Evolutionary conservation across 2,329 filamentous ascomycete genomes (phyloP), one percentile per base, ranked within the genome.

Genomic region (Elsinoe ampelina): DNA sequence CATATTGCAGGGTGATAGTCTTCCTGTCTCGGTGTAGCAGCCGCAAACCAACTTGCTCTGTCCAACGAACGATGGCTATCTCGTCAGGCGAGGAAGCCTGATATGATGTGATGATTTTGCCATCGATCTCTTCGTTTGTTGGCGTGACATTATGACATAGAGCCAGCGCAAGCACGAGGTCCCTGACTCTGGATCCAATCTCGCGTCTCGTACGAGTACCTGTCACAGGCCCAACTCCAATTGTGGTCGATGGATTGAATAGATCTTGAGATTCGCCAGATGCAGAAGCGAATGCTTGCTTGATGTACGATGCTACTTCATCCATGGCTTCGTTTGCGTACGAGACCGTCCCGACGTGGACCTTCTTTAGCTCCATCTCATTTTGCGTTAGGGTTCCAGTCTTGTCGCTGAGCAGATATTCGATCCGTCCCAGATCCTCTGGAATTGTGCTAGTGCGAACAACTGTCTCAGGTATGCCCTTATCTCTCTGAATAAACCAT

Each of bases 311-410:
- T 11, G 83, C 76, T 11, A 98, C 93, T 73, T 98, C 95, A 63
- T 97, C 93, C 93, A 98, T 98, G 8, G 93, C 92, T 68, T 98
- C 93, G 64, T 95, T 95, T 34, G 92, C 93, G 66, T 98, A 98
- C 1, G 92, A 97, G 1, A 97, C 93, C 8, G 93, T 98, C 8
- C 95, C 93, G 55, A 98, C 89, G 66, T 98, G 95, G 5, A 98
- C 92, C 72, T 98, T 98, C 69, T 95, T 95, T 80, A 98, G 86
- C 67, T 96, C 92, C 57, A 66, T 63, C 55, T 62, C 82, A 66
- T 98, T 98, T 64, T 97, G 90, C 0, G 93, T 98, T 59, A 98
- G 72, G 1, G 93, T 98, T n/a, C 93, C 93, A 0, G 93, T 98
- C 72, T 98, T 98, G 71, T 98, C 93, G 61, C 89, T 96, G 30